phyloP scores from a whole-genome alignment of 2,329 filamentous ascomycete genomes.

The Monilinia polystroma region DNA sequence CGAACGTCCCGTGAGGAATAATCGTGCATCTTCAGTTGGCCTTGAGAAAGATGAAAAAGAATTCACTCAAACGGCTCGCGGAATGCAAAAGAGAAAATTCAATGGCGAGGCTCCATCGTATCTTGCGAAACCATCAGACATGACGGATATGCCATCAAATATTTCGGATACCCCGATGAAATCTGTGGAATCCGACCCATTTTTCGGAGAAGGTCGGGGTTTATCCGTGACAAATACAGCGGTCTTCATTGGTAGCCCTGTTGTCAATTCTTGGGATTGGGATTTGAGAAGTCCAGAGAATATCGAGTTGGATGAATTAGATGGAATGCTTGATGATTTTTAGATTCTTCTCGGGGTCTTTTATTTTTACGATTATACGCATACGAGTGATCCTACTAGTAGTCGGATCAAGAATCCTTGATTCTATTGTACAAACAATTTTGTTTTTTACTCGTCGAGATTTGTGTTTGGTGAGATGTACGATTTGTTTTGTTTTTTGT shows the following conservation, averaged over 20 bases:
- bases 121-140: conserved; percentile 49
- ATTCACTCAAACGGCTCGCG: conserved; percentile 92
- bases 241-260: conserved; percentile 50
- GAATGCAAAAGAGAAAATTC: conserved; percentile 63
- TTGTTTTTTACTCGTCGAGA: background rate
- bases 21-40: conserved; percentile 78
- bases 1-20: conserved; percentile 53
- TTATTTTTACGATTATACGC: conserved; percentile 1
- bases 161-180: conserved; percentile 33
- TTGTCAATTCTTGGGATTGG: conserved; percentile 59
- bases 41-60: conserved; percentile 94
- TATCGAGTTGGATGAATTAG: conserved; percentile 89
- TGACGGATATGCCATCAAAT: conserved; percentile 27
- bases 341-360: conserved; percentile 18
- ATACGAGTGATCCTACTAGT: conserved; percentile 14
- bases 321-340: conserved; percentile 75
- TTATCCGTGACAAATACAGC: conserved; percentile 26
- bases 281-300: conserved; percentile 74
- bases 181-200: conserved; percentile 33
- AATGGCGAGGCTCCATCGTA: conserved; percentile 50
- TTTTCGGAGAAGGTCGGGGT: conserved; percentile 41
- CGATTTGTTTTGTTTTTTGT: conserved; percentile 4
- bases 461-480: conserved; percentile 3
- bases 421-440: conserved; percentile 15
- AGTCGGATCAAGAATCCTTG: conserved; percentile 5